Evolutionary conservation across 1,139 yeast genomes (phyloP), one percentile per base, ranked within the genome.

Genomic region (Hemisphaericaspora subhashii): DNA sequence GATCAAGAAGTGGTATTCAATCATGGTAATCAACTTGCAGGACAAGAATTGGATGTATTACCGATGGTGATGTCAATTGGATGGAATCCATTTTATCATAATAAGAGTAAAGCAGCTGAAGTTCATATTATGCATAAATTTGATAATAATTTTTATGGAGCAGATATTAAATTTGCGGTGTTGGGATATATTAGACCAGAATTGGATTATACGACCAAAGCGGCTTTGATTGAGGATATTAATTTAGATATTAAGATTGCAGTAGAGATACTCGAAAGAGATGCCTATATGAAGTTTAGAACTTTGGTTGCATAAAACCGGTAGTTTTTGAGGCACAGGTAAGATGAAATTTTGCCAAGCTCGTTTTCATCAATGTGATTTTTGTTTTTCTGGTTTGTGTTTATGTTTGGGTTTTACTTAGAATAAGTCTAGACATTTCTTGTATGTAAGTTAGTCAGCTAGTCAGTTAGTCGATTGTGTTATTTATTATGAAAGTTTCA

Each of bases 21-120:
- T 47, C 79, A 79, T 54, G 97, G 97, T 1, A 52, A 64, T 8
- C 53, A 61, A 14, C 60, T 88, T 30, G 42, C 51, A 2, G 55
- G 50, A 0, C 54, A 54, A 1, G 74, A 70, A 10, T 77, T 76
- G 35, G 62, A 62, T 11, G 73, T 72, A 1, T 68, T 81, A 21
- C 97, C 97, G 0, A 88, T 89, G 84, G 98, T 90, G 15, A 84
- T 90, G 87, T 87, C 96, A 14, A 77, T 94, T 20, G 99, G 99
- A 1, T 88, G 89, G 87, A 94, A 92, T 57, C 98, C 98, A 13
- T 92, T 84, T 60, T 94, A 83, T 62, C 76, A 83, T 23, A 90
- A 92, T 62, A 74, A 79, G 45, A 74, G 76, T 46, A 84, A 84
- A 60, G 83, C 95, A 0, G 92, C 86, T 7, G 99, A 94, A 54